Conservation (phyloP, 192 early-diverging fungal genomes). For the Mortierella alpina region DNA sequence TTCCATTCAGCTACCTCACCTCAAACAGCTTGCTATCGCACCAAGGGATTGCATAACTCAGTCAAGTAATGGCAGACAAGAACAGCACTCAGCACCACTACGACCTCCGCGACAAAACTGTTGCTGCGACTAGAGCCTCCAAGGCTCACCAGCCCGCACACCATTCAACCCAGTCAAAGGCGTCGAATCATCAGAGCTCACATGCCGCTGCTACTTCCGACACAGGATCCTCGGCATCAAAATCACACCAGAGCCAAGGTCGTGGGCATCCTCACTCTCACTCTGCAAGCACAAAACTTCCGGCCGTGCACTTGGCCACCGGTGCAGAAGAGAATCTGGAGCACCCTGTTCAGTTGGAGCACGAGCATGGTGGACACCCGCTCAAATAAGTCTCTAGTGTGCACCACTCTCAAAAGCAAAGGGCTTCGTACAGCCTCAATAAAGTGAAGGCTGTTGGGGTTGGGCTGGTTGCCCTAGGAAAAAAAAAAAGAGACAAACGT, state of each 20-base stretch:
- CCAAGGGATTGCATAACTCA: background rate
- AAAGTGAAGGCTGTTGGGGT: background rate
- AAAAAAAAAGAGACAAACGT: slow-evolving; percentile 1
- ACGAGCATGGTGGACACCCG: slow-evolving; percentile 8
- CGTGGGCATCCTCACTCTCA: background rate
- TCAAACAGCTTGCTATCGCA: background rate
- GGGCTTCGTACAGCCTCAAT: background rate
- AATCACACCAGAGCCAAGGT: background rate
- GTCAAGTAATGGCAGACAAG: slow-evolving; percentile 23
- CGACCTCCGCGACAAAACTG: slow-evolving; percentile 14
- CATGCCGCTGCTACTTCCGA: too few relatives aligned
- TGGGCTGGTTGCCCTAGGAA: background rate
- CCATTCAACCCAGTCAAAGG: too few relatives aligned
- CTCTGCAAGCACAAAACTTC: background rate
- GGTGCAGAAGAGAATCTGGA: slow-evolving; percentile 37
- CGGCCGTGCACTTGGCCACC: slow-evolving; percentile 26
- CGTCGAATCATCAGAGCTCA: too few relatives aligned
- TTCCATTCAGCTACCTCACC: background rate
- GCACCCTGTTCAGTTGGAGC: slow-evolving; percentile 30
- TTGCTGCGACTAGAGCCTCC: too few relatives aligned
- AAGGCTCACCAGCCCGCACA: too few relatives aligned
- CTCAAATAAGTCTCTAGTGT: background rate
- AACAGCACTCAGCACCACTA: slow-evolving; percentile 16
- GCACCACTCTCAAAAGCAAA: background rate
- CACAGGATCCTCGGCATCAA: background rate